Conservation (phyloP, 495 filamentous ascomycete genomes). For the Rostrohypoxylon terebratum region DNA sequence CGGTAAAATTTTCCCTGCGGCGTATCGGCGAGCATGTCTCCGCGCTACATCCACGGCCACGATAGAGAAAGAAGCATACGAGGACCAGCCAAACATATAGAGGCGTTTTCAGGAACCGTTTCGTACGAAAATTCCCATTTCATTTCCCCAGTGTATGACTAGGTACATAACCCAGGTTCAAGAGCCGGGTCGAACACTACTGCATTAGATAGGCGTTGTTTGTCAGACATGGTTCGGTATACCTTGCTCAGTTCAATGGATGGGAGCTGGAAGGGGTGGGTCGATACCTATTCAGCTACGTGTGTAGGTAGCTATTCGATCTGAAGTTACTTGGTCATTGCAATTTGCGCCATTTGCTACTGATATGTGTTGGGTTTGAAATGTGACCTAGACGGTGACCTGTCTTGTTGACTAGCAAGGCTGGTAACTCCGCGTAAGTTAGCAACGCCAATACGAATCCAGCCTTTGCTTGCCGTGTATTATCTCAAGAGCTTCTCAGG, state of each 20-base stretch:
- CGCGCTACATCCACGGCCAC: conserved; percentile 16
- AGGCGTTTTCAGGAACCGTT: conserved; percentile 32
- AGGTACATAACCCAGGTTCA: conserved; percentile 10
- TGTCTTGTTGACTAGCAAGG: not conserved
- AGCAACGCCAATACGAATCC: no score
- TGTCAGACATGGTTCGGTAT: conserved; percentile 25
- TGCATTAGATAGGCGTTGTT: conserved; percentile 53
- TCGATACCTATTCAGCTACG: conserved; percentile 44
- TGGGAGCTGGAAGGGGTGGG: conserved; percentile 5
- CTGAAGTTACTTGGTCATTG: not conserved
- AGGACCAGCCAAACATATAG: conserved; percentile 32
- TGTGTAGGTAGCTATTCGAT: conserved; percentile 15
- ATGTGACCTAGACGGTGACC: not conserved
- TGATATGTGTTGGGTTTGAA: not conserved
- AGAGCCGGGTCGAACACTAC: conserved; percentile 2
- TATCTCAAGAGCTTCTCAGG: no score
- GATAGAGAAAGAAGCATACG: conserved; percentile 10
- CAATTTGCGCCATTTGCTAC: not conserved
- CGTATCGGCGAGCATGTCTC: conserved; percentile 28
- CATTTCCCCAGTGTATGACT: conserved; percentile 41
- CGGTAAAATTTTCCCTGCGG: conserved; percentile 13
- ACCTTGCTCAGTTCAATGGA: conserved; percentile 26
- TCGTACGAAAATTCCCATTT: conserved; percentile 14
- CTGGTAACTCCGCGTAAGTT: no score
- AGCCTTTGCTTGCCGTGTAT: no score